Conservation (phyloP, 2,329 filamentous ascomycete species). For the Pyricularia grisea region DNA sequence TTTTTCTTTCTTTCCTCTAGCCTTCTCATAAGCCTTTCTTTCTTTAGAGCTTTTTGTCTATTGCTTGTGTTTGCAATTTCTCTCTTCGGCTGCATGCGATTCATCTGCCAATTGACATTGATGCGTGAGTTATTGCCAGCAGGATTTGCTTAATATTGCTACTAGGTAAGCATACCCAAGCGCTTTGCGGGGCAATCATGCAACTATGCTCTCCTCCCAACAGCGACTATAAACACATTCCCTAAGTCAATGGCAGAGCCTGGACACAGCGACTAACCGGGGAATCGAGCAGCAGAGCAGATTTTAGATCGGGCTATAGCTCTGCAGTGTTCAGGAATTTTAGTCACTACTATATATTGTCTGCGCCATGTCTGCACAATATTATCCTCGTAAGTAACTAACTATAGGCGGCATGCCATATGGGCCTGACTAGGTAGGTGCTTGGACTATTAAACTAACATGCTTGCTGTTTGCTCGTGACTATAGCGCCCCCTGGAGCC, state of each 20-base stretch:
- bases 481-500: constrained; percentile 3
- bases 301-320: background rate
- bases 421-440: background rate
- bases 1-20: background rate
- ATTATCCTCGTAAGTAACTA: constrained; percentile 16
- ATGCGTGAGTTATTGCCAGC: background rate
- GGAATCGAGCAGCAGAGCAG: background rate
- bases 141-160: background rate
- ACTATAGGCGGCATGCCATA: background rate
- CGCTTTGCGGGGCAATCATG: background rate
- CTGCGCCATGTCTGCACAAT: constrained; percentile 12
- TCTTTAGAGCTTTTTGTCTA: background rate
- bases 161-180: background rate
- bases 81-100: background rate
- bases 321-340: background rate
- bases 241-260: background rate
- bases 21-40: background rate
- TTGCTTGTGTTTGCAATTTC: background rate
- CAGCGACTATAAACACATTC: background rate
- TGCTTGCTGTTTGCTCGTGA: background rate
- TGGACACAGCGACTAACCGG: background rate
- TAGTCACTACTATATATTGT: background rate
- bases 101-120: background rate
- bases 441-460: background rate
- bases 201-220: background rate